Evolutionary conservation across 2,329 filamentous ascomycete genomes (phyloP).

Genomic region (Ramularia endophylla): DNA sequence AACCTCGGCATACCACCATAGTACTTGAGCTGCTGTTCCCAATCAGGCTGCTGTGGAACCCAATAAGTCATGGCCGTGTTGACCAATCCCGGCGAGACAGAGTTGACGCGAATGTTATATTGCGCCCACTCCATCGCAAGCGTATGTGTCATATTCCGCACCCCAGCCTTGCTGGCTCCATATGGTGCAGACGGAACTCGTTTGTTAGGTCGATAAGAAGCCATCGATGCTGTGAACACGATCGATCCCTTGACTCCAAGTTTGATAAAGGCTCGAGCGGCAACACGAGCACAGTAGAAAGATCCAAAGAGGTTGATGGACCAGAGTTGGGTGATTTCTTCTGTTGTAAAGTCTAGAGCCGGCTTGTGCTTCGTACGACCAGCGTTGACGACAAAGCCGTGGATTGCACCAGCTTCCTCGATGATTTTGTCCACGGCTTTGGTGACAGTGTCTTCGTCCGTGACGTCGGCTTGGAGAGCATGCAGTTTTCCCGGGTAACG

Average conservation of each 20-base stretch:
- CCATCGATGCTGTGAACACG: constrained; percentile 44
- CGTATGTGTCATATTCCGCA: constrained; percentile 41
- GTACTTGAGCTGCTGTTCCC: constrained; percentile 53
- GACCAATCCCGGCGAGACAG: constrained; percentile 32
- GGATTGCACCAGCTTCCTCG: constrained; percentile 37
- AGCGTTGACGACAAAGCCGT: constrained; percentile 49
- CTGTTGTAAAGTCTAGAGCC: constrained; percentile 45
- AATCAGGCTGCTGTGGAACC: constrained; percentile 49
- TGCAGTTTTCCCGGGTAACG: constrained; percentile 38
- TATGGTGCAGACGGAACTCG: constrained; percentile 38
- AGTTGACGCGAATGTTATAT: constrained; percentile 35
- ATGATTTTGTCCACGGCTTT: constrained; percentile 43
- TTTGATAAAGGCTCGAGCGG: constrained; percentile 41
- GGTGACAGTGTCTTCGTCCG: constrained; percentile 41
- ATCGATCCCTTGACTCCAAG: constrained; percentile 39
- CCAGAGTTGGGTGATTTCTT: constrained; percentile 42
- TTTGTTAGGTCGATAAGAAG: constrained; percentile 42
- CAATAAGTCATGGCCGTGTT: constrained; percentile 39
- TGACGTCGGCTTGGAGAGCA: constrained; percentile 43
- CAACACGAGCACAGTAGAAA: constrained; percentile 38
- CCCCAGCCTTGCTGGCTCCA: constrained; percentile 40
- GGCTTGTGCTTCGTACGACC: constrained; percentile 49
- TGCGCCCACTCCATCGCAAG: constrained; percentile 37
- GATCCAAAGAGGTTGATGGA: constrained; percentile 41
- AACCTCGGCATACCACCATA: constrained; percentile 53